A percentile compares a stretch with the other conserved stretches of the same genome.
phyloP scores from a whole-genome alignment of 306 rosid species.

The Trichosanthes cucumerina region DNA sequence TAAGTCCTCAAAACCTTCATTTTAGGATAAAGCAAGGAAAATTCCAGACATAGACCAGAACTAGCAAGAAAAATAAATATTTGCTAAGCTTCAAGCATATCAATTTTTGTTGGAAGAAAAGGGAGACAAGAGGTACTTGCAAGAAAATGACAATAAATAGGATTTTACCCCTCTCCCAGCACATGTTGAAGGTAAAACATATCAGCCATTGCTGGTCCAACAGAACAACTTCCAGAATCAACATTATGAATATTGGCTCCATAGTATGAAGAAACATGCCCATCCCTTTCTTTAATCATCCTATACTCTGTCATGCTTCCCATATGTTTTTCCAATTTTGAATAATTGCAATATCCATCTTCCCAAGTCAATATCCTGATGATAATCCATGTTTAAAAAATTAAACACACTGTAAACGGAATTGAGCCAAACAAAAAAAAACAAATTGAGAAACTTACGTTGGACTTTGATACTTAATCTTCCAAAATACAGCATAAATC shows the following conservation, averaged over 20 bases:
- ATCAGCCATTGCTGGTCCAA: constrained; percentile 40
- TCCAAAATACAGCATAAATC: constrained; percentile 92
- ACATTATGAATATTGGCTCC: constrained; percentile 14
- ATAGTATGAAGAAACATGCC: constrained; percentile 21
- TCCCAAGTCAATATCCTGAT: constrained; percentile 80
- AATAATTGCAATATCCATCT: constrained; percentile 45
- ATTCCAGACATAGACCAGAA: background rate
- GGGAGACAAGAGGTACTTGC: constrained; percentile 1
- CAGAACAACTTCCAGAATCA: constrained; percentile 31
- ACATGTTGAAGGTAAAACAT: constrained; percentile 51
- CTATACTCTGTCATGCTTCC: constrained; percentile 24
- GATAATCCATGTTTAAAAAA: background rate
- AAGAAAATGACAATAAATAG: constrained; percentile 13
- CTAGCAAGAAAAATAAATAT: background rate
- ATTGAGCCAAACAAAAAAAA: background rate
- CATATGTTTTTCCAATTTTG: constrained; percentile 28
- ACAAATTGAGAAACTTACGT: constrained; percentile 19
- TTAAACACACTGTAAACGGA: background rate
- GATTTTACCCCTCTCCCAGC: constrained; percentile 71
- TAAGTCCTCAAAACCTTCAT: constrained; percentile 15
- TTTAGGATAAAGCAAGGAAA: background rate
- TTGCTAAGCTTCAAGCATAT: background rate
- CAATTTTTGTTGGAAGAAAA: background rate
- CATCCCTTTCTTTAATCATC: constrained; percentile 18
- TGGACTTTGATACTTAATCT: constrained; percentile 38